Conservation (phyloP, 129 eudicot genomes). For the Centrapalus pauciflorus region DNA sequence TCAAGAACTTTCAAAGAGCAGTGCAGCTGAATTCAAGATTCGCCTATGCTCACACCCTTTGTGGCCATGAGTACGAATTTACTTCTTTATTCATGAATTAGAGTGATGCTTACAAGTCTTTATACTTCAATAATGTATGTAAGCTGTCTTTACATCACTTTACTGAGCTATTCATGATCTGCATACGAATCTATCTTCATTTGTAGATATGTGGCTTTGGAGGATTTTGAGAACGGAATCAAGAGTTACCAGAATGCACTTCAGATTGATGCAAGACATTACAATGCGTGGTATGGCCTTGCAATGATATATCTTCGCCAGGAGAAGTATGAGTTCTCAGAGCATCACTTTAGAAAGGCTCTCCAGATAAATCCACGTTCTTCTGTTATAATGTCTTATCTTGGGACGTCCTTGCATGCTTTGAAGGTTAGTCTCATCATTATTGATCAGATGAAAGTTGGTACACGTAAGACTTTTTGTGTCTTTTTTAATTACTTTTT, state of each 20-base stretch:
- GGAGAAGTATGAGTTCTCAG: constrained; percentile 95
- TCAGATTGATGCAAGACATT: constrained; percentile 77
- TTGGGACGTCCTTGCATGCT: constrained; percentile 91
- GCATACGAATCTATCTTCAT: neutral
- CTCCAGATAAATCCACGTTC: constrained; percentile 76
- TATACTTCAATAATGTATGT: neutral
- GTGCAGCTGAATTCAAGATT: constrained; percentile 82
- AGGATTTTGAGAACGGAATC: constrained; percentile 89
- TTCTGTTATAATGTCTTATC: constrained; percentile 93
- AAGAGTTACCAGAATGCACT: constrained; percentile 90
- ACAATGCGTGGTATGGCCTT: constrained; percentile 98
- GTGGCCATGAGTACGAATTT: constrained; percentile 90
- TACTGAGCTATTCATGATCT: neutral
- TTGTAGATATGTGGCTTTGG: constrained; percentile 78
- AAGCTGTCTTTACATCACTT: neutral
- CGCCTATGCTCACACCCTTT: constrained; percentile 97
- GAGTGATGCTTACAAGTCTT: neutral
- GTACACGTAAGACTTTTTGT: neutral
- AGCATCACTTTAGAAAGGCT: constrained; percentile 92
- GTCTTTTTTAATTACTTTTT: neutral
- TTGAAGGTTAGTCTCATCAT: constrained; percentile 56
- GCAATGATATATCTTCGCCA: constrained; percentile 97
- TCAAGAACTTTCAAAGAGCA: constrained; percentile 91
- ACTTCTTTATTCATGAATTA: neutral
- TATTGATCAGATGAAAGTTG: neutral